These are phyloP conservation scores for Rhododendron griersonianum DNA, from an alignment of 148 eudicot species.

Conservation along the genomic window DNA sequence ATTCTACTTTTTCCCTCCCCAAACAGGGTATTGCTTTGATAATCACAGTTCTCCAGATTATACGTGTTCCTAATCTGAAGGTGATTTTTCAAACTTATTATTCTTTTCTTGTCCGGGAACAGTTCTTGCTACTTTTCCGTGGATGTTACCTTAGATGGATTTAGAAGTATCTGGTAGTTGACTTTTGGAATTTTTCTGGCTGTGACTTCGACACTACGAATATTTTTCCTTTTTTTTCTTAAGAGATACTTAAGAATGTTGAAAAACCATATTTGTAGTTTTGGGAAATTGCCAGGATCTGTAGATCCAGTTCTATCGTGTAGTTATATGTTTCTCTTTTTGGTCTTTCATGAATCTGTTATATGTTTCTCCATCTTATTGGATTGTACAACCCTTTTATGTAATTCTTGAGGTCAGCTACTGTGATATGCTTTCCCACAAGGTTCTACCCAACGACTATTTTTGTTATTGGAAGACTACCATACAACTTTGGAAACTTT, in stretches of 20 bases:
- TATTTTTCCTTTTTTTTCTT: background rate
- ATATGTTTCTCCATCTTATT: background rate
- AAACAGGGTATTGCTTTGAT: constrained; percentile 94
- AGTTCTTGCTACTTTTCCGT: background rate
- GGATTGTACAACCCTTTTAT: background rate
- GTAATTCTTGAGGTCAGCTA: background rate
- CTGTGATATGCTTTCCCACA: background rate
- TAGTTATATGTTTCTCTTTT: background rate
- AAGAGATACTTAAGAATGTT: background rate
- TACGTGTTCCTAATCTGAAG: constrained; percentile 97
- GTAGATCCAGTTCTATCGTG: background rate
- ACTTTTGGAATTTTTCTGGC: background rate
- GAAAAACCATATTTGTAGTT: background rate
- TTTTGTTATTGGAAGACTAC: background rate
- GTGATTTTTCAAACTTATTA: constrained; percentile 26
- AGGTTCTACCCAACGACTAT: background rate
- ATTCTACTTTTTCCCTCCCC: constrained; percentile 10
- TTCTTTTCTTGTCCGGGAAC: background rate
- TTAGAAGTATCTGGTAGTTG: background rate
- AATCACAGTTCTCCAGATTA: constrained; percentile 93
- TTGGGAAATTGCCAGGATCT: background rate
- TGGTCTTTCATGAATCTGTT: background rate
- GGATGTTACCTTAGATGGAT: background rate
- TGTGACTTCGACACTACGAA: background rate
- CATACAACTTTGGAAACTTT: background rate